Evolutionary conservation across 225 moss, liverwort and hornwort genomes (phyloP).

Genomic region (Asterella californica): DNA sequence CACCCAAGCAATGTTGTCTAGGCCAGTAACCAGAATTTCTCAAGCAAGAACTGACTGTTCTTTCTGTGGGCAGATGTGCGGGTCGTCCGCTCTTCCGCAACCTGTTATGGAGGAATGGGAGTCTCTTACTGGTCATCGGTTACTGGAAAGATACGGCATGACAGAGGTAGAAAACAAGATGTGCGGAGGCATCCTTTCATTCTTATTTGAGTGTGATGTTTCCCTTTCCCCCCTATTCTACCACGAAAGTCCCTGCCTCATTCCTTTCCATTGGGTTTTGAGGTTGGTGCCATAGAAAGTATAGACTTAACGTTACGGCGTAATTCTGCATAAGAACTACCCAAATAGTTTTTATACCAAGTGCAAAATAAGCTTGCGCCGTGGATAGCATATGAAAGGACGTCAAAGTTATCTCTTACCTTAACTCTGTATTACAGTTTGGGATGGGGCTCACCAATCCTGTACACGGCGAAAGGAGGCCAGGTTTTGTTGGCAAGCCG

Average conservation of each 20-base stretch:
- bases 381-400: background rate
- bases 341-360: too few species aligned
- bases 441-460: conserved; percentile 93
- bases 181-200: background rate
- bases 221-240: background rate
- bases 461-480: conserved; percentile 74
- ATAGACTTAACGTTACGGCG: too few species aligned
- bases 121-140: conserved; percentile 58
- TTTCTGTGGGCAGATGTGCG: conserved; percentile 68
- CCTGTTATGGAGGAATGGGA: conserved; percentile 97
- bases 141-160: conserved; percentile 98
- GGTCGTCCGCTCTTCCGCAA: conserved; percentile 89
- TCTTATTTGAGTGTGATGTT: background rate
- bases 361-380: too few species aligned
- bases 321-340: too few species aligned
- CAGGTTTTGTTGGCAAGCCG: conserved; percentile 77
- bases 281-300: background rate
- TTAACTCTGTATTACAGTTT: conserved; percentile 48
- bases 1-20: background rate
- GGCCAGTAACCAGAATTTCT: background rate
- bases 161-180: conserved; percentile 62
- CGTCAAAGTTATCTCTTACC: background rate
- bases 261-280: background rate
- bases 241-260: background rate
- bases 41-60: background rate